Evolutionary conservation across 164 flowering plant species (phyloP).

Genomic region (Tinospora cordifolia): DNA sequence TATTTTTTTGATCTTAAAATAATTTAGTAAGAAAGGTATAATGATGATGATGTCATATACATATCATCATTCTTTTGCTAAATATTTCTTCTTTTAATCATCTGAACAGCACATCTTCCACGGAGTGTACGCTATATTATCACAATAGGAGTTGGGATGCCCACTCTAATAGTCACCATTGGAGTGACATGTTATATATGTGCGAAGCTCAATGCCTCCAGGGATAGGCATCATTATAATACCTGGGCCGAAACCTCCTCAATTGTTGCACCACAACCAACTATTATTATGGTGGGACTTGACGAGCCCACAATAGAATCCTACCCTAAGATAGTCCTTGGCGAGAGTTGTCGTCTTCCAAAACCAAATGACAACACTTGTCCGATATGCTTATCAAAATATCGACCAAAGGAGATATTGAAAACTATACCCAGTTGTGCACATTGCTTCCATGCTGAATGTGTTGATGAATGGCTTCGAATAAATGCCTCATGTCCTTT

Average conservation of each 20-base stretch:
- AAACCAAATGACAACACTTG: slow-evolving; percentile 37
- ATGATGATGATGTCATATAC: not conserved
- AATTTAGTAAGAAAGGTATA: not conserved
- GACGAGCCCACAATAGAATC: slow-evolving; percentile 49
- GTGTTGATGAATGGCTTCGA: slow-evolving; percentile 59
- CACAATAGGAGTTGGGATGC: slow-evolving; percentile 50
- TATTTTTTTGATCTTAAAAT: no score
- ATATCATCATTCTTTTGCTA: not conserved
- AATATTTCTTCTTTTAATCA: not conserved
- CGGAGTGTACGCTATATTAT: slow-evolving; percentile 34
- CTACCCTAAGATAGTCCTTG: slow-evolving; percentile 45
- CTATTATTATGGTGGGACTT: slow-evolving; percentile 27
- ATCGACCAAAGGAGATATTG: slow-evolving; percentile 31
- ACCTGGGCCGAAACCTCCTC: slow-evolving; percentile 15
- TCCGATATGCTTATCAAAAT: slow-evolving; percentile 51
- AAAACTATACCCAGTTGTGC: slow-evolving; percentile 47
- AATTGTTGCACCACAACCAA: slow-evolving; percentile 16
- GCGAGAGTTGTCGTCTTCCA: slow-evolving; percentile 46
- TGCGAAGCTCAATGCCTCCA: slow-evolving; percentile 25
- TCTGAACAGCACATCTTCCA: not conserved
- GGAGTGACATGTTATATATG: slow-evolving; percentile 53
- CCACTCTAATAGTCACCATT: slow-evolving; percentile 48
- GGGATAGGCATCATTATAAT: not conserved
- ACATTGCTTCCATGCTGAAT: slow-evolving; percentile 51
- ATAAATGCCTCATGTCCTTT: slow-evolving; percentile 50